phyloP scores from a whole-genome alignment of 129 eudicot genomes.

The Flaveria ramosissima region DNA sequence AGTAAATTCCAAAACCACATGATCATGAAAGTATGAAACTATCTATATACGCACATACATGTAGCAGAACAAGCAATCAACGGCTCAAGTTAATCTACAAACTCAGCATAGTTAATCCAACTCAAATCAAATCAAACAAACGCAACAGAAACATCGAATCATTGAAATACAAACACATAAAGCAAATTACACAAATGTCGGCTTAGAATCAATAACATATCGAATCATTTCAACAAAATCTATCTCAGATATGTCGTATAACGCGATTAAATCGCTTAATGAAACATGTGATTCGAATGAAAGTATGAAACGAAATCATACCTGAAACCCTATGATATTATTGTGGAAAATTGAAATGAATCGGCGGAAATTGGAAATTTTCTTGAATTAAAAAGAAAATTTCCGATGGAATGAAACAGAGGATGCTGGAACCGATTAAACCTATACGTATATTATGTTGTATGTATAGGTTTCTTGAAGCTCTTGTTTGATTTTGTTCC shows the following conservation, averaged over 20 bases:
- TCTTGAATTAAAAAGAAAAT: slow-evolving; percentile 27
- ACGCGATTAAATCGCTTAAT: not conserved
- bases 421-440: slow-evolving; percentile 24
- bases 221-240: slow-evolving; percentile 23
- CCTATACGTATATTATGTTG: slow-evolving; percentile 18
- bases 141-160: not conserved
- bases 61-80: slow-evolving; percentile 12
- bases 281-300: not conserved
- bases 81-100: slow-evolving; percentile 21
- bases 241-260: not conserved
- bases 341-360: slow-evolving; percentile 32
- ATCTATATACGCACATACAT: slow-evolving; percentile 2
- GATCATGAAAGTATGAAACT: slow-evolving; percentile 12
- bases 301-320: slow-evolving; percentile 16
- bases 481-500: slow-evolving; percentile 23
- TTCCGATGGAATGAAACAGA: slow-evolving; percentile 35
- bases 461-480: slow-evolving; percentile 38
- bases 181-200: slow-evolving; percentile 40
- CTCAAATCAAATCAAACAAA: not conserved
- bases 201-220: slow-evolving; percentile 40
- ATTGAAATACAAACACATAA: slow-evolving; percentile 7
- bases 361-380: slow-evolving; percentile 33
- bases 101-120: slow-evolving; percentile 23
- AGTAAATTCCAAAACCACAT: slow-evolving; percentile 17
- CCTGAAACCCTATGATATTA: slow-evolving; percentile 37